These are phyloP conservation scores for Komagataella pastoris DNA, from an alignment of 805 yeast species.

Conservation along the genomic window DNA sequence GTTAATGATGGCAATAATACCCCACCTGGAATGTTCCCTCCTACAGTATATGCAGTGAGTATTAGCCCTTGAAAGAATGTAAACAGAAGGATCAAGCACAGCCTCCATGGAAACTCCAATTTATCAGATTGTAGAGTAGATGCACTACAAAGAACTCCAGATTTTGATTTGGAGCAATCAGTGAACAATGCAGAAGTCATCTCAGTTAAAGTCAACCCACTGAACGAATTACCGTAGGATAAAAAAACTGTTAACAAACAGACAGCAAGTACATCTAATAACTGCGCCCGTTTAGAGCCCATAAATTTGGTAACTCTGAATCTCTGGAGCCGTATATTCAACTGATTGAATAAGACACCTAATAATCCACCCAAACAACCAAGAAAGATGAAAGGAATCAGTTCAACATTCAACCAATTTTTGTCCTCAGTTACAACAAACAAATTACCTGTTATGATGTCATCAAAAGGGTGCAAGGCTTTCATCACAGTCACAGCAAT, in stretches of 20 bases:
- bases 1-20: constrained; percentile 49
- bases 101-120: neutral
- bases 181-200: constrained; percentile 49
- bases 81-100: constrained; percentile 6
- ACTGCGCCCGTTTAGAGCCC: constrained; percentile 15
- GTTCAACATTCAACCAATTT: constrained; percentile 60
- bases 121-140: neutral
- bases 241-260: constrained; percentile 38
- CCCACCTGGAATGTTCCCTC: constrained; percentile 59
- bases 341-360: constrained; percentile 38
- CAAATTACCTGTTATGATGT: constrained; percentile 24
- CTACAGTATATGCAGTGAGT: constrained; percentile 57
- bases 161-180: constrained; percentile 32
- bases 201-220: constrained; percentile 41
- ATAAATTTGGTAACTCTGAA: constrained; percentile 14
- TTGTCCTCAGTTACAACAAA: constrained; percentile 57
- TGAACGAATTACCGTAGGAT: constrained; percentile 40
- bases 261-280: constrained; percentile 34
- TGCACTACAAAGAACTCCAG: neutral
- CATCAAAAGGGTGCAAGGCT: constrained; percentile 33
- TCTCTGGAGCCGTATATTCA: constrained; percentile 31
- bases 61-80: constrained; percentile 38
- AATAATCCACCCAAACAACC: constrained; percentile 61
- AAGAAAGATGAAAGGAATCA: constrained; percentile 56
- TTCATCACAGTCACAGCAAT: constrained; percentile 52